Conservation (phyloP, 805 yeast species). For the Suhomyces tanzawaensis region DNA sequence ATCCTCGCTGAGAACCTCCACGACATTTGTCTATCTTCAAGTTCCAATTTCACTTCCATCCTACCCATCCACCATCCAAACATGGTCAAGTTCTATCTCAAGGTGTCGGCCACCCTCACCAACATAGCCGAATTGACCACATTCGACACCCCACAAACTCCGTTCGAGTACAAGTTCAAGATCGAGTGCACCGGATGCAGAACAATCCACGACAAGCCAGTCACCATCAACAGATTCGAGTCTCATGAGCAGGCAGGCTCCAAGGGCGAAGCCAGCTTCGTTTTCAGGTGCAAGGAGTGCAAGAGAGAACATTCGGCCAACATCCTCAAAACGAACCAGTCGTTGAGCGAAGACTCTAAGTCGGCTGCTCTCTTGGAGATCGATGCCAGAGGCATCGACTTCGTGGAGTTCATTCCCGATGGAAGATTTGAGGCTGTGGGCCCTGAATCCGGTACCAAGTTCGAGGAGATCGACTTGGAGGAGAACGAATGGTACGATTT, state of each 20-base stretch:
- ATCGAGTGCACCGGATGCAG: slow-evolving; percentile 78
- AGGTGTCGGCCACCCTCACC: slow-evolving; percentile 45
- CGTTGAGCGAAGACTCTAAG: slow-evolving; percentile 40
- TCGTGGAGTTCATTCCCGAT: slow-evolving; percentile 63
- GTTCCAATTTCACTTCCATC: not conserved
- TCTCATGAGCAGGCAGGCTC: slow-evolving; percentile 64
- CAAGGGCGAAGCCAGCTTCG: slow-evolving; percentile 81
- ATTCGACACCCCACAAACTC: slow-evolving; percentile 54
- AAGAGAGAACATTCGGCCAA: slow-evolving; percentile 39
- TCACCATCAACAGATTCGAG: slow-evolving; percentile 67
- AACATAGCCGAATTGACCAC: slow-evolving; percentile 59
- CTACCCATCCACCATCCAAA: not conserved
- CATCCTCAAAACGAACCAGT: slow-evolving; percentile 31
- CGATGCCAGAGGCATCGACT: slow-evolving; percentile 84
- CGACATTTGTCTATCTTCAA: not conserved
- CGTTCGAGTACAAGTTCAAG: slow-evolving; percentile 74
- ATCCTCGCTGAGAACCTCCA: too few species aligned
- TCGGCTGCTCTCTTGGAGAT: slow-evolving; percentile 56
- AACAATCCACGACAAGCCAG: slow-evolving; percentile 68
- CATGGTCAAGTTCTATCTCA: slow-evolving; percentile 41
- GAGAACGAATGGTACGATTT: slow-evolving; percentile 95
- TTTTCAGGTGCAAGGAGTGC: slow-evolving; percentile 73
- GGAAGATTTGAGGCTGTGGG: slow-evolving; percentile 62
- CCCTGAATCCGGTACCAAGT: slow-evolving; percentile 48
- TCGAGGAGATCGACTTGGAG: slow-evolving; percentile 63